Conservation (phyloP, 2,329 filamentous ascomycete genomes). For the Fusarium newnesense region DNA sequence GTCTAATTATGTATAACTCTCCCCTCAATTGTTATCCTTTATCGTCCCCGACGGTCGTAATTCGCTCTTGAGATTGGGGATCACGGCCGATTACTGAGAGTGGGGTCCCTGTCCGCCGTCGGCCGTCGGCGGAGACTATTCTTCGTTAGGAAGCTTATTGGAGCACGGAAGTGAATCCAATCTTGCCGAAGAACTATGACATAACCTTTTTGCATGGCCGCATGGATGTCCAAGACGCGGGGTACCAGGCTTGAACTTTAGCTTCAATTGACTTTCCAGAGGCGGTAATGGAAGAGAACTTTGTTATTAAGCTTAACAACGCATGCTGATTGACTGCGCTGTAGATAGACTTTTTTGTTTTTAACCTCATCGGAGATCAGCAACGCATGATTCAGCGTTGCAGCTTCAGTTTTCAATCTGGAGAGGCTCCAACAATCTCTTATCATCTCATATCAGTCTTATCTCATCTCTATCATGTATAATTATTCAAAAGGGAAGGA, state of each 20-base stretch:
- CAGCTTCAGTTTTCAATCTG: fast-evolving
- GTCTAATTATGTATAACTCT: not conserved
- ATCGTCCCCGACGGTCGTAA: not conserved
- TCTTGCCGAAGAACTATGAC: not conserved
- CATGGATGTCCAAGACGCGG: not conserved
- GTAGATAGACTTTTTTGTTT: not conserved
- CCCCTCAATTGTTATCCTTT: not conserved
- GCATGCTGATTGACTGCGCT: not conserved
- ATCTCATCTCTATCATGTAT: not conserved
- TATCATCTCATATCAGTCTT: not conserved
- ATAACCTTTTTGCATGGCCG: not conserved
- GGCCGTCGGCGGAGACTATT: conserved; percentile 6
- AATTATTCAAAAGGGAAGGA: not conserved
- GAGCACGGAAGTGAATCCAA: not conserved
- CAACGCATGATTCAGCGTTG: fast-evolving
- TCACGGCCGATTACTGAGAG: not conserved
- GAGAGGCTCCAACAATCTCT: not conserved
- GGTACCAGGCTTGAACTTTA: not conserved
- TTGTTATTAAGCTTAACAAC: not conserved
- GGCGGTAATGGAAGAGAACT: not conserved
- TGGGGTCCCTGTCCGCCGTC: not conserved
- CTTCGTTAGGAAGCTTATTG: not conserved
- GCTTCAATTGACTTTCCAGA: not conserved
- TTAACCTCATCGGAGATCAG: not conserved
- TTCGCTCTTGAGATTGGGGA: not conserved